phyloP scores from a whole-genome alignment of 495 filamentous ascomycete species.

The Pyrenopolyporus hunteri region DNA sequence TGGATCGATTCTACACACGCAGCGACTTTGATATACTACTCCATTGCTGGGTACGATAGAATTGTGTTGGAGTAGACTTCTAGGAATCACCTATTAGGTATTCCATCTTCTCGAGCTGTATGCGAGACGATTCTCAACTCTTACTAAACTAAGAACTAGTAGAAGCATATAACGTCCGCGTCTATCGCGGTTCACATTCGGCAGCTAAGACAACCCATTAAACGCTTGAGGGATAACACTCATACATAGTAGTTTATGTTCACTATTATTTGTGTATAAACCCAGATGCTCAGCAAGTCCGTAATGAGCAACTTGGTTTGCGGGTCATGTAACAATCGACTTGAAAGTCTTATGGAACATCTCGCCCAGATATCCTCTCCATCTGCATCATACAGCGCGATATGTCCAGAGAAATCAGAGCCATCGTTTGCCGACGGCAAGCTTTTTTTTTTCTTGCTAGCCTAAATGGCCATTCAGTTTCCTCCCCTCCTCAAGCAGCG shows the following conservation, averaged over 20 bases:
- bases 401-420: constrained; percentile 52
- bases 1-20: too few relatives aligned
- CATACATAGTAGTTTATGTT: constrained; percentile 32
- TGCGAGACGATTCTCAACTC: neutral
- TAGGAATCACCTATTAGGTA: too few relatives aligned
- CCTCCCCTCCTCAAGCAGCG: constrained; percentile 29
- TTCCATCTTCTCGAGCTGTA: too few relatives aligned
- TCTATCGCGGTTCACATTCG: too few relatives aligned
- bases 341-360: constrained; percentile 27
- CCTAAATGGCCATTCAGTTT: constrained; percentile 28
- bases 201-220: too few relatives aligned
- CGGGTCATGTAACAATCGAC: constrained; percentile 25
- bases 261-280: constrained; percentile 42
- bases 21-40: too few relatives aligned
- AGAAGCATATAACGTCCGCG: neutral
- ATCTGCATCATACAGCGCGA: constrained; percentile 34
- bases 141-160: neutral
- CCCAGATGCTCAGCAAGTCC: constrained; percentile 10
- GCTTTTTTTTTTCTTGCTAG: constrained; percentile 18
- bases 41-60: too few relatives aligned
- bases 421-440: constrained; percentile 19
- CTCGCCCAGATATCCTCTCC: constrained; percentile 24
- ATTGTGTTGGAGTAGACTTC: too few relatives aligned
- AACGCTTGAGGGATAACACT: too few relatives aligned
- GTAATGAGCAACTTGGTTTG: constrained; percentile 15